Conservation (phyloP, 2,329 filamentous ascomycete species). For the Purpureocillium takamizusanense region DNA sequence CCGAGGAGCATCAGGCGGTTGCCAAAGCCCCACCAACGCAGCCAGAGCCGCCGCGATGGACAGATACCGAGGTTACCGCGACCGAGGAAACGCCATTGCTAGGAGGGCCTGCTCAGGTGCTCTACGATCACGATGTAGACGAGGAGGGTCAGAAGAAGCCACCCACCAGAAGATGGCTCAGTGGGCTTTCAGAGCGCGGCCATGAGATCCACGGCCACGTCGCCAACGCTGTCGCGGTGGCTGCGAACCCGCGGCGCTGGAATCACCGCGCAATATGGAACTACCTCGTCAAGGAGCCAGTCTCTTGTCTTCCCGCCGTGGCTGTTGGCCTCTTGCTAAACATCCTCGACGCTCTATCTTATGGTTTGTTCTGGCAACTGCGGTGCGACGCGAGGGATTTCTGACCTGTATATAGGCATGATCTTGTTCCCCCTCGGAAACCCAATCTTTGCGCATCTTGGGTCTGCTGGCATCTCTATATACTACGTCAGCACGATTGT, state of each 20-base stretch:
- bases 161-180: constrained; percentile 23
- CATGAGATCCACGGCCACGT: constrained; percentile 22
- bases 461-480: constrained; percentile 91
- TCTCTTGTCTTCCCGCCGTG: constrained; percentile 72
- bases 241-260: constrained; percentile 62
- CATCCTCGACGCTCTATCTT: constrained; percentile 87
- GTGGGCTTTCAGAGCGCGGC: constrained; percentile 18
- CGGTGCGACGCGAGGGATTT: constrained; percentile 6
- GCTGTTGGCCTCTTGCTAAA: constrained; percentile 84
- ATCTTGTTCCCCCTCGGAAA: constrained; percentile 89
- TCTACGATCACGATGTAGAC: constrained; percentile 26
- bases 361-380: constrained; percentile 46
- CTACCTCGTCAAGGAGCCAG: constrained; percentile 55
- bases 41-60: constrained; percentile 3
- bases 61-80: constrained; percentile 7
- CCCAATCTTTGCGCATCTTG: constrained; percentile 74
- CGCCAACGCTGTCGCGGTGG: constrained; percentile 18
- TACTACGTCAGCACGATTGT: constrained; percentile 98
- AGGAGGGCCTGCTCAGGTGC: constrained; percentile 16
- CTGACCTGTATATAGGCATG: constrained; percentile 49
- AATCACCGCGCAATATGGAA: constrained; percentile 56
- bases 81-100: constrained; percentile 42
- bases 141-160: constrained; percentile 41
- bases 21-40: constrained; percentile 1
- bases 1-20: not conserved